Base-by-base conservation (phyloP, 257 asterid genomes). In the Lycium ferocissimum region DNA sequence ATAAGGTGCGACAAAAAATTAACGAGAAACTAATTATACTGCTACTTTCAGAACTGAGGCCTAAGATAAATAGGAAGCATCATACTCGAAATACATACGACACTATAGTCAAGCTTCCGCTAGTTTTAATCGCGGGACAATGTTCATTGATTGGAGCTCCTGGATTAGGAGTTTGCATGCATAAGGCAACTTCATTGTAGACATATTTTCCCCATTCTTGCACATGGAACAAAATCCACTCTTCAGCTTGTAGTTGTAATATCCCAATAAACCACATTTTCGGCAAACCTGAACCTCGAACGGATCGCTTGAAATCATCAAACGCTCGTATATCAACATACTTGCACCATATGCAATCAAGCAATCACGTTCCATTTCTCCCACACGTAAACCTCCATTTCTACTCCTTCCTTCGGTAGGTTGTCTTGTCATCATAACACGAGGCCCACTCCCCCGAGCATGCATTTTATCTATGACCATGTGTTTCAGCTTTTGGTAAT, bases 381-480 rank as follows among this genome's bases (percentile, higher is more conserved):
- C 99, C 81, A 96, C 98, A 8, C 98, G 94, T 47, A 96, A 86
- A 72, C 98, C 99, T 94, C 99, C 99, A 88, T 91, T 93, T 90
- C 91, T 92, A 82, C 97, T 93, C 89, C 91, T 94, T 58, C 99
- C 99, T 92, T 95, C 99, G 7, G 99, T 95, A 83, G 99, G 99
- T 87, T 96, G 99, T 87, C 99, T 93, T 6, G 98, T 95, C 45
- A 96, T 80, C 98, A 93, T 90, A 79, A 91, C 95, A 80, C 94
- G 93, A 37, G 98, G 99, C 37, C 99, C 99, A 79, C 84, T 94
- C 63, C 98, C 99, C 69, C 99, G 94, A 80, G 99, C 99, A 87
- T 96, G 99, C 95, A 96, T 96, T 89, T 96, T 96, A 85, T 96
- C 99, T 66, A 96, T 88, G 98, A 95, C 99, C 99, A 96, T 94